Conservation (phyloP, 2,329 filamentous ascomycete genomes). For the Fusarium pseudograminearum region DNA sequence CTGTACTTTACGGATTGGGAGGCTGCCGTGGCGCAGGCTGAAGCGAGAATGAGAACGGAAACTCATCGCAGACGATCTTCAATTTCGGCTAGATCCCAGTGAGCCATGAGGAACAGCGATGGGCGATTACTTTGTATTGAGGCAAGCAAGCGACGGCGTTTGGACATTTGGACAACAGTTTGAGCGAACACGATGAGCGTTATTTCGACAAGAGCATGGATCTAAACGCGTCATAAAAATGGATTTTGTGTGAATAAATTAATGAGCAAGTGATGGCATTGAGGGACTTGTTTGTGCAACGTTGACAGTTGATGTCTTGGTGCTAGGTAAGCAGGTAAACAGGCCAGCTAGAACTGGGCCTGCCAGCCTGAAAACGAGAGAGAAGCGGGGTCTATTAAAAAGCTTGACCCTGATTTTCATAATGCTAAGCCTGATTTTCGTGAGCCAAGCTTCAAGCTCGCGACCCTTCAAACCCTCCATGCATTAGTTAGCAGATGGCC, state of each 20-base stretch:
- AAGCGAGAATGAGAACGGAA: conserved; percentile 40
- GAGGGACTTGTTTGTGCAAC: neutral
- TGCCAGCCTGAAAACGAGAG: too few species aligned
- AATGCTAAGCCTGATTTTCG: neutral
- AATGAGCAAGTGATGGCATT: neutral
- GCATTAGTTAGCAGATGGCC: conserved; percentile 25
- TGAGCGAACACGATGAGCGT: neutral
- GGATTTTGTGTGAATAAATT: neutral
- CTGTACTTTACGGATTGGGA: conserved; percentile 42
- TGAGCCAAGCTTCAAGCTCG: conserved; percentile 4
- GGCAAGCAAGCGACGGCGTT: neutral
- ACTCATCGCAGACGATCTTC: conserved; percentile 30
- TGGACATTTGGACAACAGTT: neutral
- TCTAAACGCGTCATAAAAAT: too few species aligned
- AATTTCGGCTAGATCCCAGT: conserved; percentile 5
- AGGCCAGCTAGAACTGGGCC: neutral
- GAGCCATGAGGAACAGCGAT: accelerated
- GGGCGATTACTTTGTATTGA: accelerated
- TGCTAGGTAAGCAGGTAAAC: neutral
- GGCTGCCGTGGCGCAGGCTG: conserved; percentile 39
- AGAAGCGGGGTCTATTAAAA: neutral
- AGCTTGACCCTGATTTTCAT: conserved; percentile 6
- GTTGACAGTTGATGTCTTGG: neutral
- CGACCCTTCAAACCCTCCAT: neutral
- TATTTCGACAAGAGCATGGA: neutral